phyloP scores from a whole-genome alignment of 257 asterid species.

The Plantago major region DNA sequence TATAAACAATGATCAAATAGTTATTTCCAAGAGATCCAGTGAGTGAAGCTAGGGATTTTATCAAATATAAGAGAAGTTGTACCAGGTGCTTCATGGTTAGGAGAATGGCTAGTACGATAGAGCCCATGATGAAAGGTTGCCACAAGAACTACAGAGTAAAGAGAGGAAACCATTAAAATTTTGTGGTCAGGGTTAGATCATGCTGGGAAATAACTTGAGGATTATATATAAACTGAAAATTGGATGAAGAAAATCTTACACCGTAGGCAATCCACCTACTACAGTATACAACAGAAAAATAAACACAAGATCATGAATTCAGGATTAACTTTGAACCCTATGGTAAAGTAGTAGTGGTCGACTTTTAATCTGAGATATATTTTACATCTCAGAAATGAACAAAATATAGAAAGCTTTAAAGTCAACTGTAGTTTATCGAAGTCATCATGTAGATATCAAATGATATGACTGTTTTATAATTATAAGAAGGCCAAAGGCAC shows the following conservation, averaged over 20 bases:
- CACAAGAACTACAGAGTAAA: constrained; percentile 59
- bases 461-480: not conserved
- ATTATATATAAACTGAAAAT: constrained; percentile 12
- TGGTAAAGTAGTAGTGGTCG: not conserved
- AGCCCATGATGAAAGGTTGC: constrained; percentile 96
- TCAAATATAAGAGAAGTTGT: constrained; percentile 21
- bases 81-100: constrained; percentile 90
- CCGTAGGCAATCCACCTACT: constrained; percentile 11
- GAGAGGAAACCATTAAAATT: constrained; percentile 13
- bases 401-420: not conserved
- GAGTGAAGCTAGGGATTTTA: constrained; percentile 14
- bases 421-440: too few species aligned
- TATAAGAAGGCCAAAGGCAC: too few species aligned
- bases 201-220: constrained; percentile 11
- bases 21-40: constrained; percentile 18
- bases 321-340: constrained; percentile 10
- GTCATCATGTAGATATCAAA: not conserved
- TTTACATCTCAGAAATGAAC: not conserved
- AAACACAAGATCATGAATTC: constrained; percentile 8
- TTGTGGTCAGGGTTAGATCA: constrained; percentile 22
- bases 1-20: constrained; percentile 32
- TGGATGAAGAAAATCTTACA: not conserved
- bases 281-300: constrained; percentile 1
- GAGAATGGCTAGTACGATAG: constrained; percentile 64
- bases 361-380: constrained; percentile 5